A percentile compares a stretch with the other conserved stretches of the same genome.
Evolutionary conservation across 139 green algal genomes (phyloP).

Genomic region (Picochlorum sp.): DNA sequence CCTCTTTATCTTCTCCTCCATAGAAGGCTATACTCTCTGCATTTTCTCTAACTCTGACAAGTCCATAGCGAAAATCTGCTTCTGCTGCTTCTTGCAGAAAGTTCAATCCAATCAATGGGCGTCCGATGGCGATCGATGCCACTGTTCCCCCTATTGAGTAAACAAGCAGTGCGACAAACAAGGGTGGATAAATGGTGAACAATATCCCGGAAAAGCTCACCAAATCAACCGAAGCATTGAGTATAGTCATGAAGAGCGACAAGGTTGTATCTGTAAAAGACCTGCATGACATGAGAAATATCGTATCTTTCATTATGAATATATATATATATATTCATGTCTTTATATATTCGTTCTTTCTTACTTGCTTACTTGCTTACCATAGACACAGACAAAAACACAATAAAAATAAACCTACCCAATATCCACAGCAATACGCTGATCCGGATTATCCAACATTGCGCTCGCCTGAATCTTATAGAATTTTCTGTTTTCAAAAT

Average conservation of each 20-base stretch:
- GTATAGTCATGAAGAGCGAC: slow-evolving; percentile 63
- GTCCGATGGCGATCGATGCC: slow-evolving; percentile 51
- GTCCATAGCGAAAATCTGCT: slow-evolving; percentile 74
- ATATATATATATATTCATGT: too few species aligned
- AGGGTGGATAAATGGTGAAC: slow-evolving; percentile 93
- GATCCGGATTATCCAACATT: slow-evolving; percentile 83
- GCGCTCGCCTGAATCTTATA: slow-evolving; percentile 69
- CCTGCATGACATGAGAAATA: too few species aligned
- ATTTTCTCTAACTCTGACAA: slow-evolving; percentile 89
- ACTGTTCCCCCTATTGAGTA: slow-evolving; percentile 89
- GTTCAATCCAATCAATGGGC: slow-evolving; percentile 85
- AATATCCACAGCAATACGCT: slow-evolving; percentile 75
- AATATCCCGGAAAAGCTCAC: slow-evolving; percentile 93
- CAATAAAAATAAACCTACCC: too few species aligned
- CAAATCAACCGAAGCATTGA: slow-evolving; percentile 84
- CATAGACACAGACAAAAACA: too few species aligned
- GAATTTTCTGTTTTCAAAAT: slow-evolving; percentile 80
- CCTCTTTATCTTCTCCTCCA: slow-evolving; percentile 52
- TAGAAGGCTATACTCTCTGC: slow-evolving; percentile 95
- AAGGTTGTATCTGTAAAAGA: slow-evolving; percentile 90
- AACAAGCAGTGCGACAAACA: slow-evolving; percentile 83
- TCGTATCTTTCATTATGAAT: too few species aligned
- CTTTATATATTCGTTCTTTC: too few species aligned
- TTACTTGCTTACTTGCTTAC: not conserved
- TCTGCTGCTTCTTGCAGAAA: slow-evolving; percentile 93